These are phyloP conservation scores for Mercurialis annua DNA, from an alignment of 345 rosid species.

Conservation along the genomic window DNA sequence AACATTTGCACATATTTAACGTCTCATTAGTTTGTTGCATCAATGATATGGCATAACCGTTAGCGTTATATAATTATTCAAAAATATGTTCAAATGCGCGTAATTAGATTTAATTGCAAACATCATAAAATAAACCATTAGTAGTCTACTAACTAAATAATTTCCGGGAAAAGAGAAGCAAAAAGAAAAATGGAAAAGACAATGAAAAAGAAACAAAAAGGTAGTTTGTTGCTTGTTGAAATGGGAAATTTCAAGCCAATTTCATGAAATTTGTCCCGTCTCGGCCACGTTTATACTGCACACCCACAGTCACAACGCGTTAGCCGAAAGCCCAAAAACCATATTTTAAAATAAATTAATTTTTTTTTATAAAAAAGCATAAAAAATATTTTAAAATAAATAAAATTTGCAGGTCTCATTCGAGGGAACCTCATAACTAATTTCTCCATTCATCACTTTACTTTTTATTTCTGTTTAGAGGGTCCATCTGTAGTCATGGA, in stretches of 20 bases:
- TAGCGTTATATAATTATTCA: too few relatives aligned
- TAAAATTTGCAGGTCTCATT: too few relatives aligned
- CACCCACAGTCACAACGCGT: not conserved
- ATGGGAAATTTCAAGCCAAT: not conserved
- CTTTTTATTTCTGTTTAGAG: not conserved
- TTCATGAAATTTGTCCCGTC: not conserved
- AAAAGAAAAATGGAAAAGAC: not conserved
- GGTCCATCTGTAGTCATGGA: not conserved
- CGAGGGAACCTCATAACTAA: too few relatives aligned
- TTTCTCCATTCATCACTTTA: not conserved
- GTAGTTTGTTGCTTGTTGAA: too few relatives aligned
- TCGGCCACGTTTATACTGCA: not conserved
- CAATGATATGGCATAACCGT: too few relatives aligned
- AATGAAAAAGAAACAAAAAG: not conserved
- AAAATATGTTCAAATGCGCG: too few relatives aligned
- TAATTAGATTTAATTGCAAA: too few relatives aligned
- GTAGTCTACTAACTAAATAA: not conserved
- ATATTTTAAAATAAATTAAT: too few relatives aligned
- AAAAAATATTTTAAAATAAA: too few relatives aligned
- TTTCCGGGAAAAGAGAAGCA: not conserved
- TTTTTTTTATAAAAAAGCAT: too few relatives aligned
- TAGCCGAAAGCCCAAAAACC: not conserved
- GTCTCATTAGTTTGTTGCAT: too few relatives aligned
- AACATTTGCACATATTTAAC: too few relatives aligned
- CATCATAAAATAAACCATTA: not conserved